Base-by-base conservation (phyloP, 2,329 filamentous ascomycete genomes). In the Falciphora oryzae region DNA sequence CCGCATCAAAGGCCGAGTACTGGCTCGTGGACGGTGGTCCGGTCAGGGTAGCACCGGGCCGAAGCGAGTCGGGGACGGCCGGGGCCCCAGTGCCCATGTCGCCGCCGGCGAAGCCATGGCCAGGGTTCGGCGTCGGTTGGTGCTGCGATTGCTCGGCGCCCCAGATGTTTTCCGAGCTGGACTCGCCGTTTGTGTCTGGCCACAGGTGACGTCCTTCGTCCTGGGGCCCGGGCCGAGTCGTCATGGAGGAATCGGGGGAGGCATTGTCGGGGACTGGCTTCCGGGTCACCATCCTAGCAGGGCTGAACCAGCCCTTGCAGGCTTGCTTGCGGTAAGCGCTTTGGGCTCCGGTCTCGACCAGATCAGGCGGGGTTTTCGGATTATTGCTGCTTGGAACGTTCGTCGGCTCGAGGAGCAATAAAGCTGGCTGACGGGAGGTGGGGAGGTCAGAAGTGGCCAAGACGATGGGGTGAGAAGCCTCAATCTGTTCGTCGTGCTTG, bases 41-140 rank as follows among this genome's bases (percentile, higher is more conserved):
- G 16, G 59, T 6, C n/a, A n/a, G 59, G 11, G 31, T 68, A 2
- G 67, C 71, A 29, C 75, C 75, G 0, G 76, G 76, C 44, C 70
- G 69, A 53, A 76, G 67, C 5, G 71, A 67, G 4, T 69, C 65
- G 38, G 77, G 75, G 1, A 75, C 65, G 16, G 71, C 64, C 11
- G 31, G 64, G 32, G 25, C 61, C 44, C 8, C 8, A 1, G 22
- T 53, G 44, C 22, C n/a, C 22, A 7, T 53, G 44, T 5, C n/a
- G 18, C 44, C 44, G 44, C 44, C 22, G 22, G 14, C 44, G n/a
- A 7, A n/a, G 44, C 44, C 44, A n/a, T 11, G 44, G 8, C 44
- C 44, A n/a, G 44, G 44, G 7, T 22, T 53, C 3, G 44, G 22
- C 44, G 44, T 53, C 44, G 18, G 22, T 22, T 53, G 44, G 44